Percentiles rank a stretch among this genome's conserved stretches.
These are phyloP conservation scores for Colletotrichum phormii DNA, from an alignment of 2,329 filamentous ascomycete genomes.

Conservation along the genomic window DNA sequence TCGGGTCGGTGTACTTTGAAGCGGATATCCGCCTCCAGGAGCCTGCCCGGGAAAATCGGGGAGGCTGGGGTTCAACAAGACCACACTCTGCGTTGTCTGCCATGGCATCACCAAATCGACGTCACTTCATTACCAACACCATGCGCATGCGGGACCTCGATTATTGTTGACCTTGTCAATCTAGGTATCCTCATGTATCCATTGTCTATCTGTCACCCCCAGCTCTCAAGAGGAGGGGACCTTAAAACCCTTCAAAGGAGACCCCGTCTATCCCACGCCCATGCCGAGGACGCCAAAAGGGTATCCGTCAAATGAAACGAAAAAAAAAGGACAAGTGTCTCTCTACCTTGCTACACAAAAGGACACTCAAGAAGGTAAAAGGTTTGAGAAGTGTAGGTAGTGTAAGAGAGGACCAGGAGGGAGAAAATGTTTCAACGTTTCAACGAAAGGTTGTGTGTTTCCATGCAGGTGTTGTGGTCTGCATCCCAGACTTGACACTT, in stretches of 20 bases:
- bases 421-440: neutral
- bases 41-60: conserved; percentile 15
- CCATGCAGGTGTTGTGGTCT: conserved; percentile 36
- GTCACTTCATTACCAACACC: neutral
- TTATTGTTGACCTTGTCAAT: neutral
- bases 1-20: neutral
- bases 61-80: conserved; percentile 6
- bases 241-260: neutral
- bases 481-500: conserved; percentile 7
- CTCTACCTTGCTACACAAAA: conserved; percentile 24
- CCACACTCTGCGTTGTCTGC: neutral
- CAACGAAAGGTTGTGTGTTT: neutral
- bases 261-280: conserved; percentile 23
- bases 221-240: neutral
- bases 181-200: conserved; percentile 5
- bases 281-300: conserved; percentile 34
- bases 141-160: neutral
- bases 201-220: neutral
- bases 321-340: conserved; percentile 2
- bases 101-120: neutral
- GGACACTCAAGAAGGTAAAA: neutral
- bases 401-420: neutral
- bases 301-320: conserved; percentile 28
- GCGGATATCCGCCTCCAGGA: no score
- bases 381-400: neutral